Conservation (phyloP, 495 filamentous ascomycete genomes). For the Penicillium dipodomyicola region DNA sequence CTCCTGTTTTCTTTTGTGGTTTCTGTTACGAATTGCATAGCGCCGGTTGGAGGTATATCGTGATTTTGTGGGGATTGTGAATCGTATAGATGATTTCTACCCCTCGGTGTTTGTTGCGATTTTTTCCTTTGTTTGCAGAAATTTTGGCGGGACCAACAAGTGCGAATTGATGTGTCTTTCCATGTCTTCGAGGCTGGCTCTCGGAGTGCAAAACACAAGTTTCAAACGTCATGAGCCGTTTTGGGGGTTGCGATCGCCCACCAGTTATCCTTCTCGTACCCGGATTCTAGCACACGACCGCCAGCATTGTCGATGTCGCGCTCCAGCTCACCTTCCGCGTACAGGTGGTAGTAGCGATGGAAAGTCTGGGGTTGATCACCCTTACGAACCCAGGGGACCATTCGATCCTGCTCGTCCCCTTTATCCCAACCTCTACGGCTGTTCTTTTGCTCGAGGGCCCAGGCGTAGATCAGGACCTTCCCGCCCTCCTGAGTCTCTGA, state of each 20-base stretch:
- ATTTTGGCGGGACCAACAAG: constrained; percentile 10
- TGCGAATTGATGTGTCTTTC: constrained; percentile 10
- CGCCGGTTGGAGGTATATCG: constrained; percentile 44
- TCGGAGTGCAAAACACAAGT: constrained; percentile 20
- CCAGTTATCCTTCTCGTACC: constrained; percentile 99
- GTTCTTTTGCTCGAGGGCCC: constrained; percentile 89
- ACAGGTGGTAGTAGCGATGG: constrained; percentile 94
- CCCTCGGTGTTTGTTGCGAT: constrained; percentile 22
- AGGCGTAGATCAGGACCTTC: constrained; percentile 83
- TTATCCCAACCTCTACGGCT: constrained; percentile 93
- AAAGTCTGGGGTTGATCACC: constrained; percentile 48
- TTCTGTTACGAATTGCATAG: constrained; percentile 49
- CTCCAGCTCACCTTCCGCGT: constrained; percentile 82
- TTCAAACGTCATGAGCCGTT: constrained; percentile 12
- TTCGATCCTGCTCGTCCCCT: constrained; percentile 81
- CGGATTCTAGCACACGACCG: constrained; percentile 71
- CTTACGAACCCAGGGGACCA: constrained; percentile 92
- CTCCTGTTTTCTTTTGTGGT: constrained; percentile 21
- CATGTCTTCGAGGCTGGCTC: constrained; percentile 39
- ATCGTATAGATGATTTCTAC: constrained; percentile 35
- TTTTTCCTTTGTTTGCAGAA: constrained; percentile 16
- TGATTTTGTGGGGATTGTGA: constrained; percentile 35
- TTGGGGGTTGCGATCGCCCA: constrained; percentile 67
- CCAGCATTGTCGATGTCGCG: constrained; percentile 72
- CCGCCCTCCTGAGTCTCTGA: constrained; percentile 45